phyloP scores from a whole-genome alignment of 2,329 filamentous ascomycete species.

The Pleoardoris graminearum region DNA sequence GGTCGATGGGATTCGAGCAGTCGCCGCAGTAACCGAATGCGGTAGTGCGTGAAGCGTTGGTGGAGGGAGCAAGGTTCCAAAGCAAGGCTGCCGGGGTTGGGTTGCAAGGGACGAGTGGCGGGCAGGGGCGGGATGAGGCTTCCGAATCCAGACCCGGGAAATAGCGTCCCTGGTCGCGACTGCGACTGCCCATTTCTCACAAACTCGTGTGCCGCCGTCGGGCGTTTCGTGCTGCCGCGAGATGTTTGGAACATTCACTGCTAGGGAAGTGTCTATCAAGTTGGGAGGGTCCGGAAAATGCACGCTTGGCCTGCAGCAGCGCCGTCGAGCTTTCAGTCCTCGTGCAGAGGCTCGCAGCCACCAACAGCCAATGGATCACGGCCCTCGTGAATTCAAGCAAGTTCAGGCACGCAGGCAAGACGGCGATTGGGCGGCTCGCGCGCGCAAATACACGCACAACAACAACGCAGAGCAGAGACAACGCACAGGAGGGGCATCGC shows the following conservation, averaged over 20 bases:
- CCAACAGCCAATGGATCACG: neutral
- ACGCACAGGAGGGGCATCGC: neutral
- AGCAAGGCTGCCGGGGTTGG: neutral
- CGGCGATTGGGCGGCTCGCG: slow-evolving; percentile 6
- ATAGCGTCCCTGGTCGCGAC: neutral
- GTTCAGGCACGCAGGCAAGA: neutral
- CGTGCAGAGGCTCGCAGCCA: slow-evolving; percentile 2
- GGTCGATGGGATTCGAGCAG: too few species aligned
- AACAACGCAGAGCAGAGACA: slow-evolving; percentile 1
- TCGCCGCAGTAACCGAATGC: neutral
- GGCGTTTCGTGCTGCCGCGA: neutral
- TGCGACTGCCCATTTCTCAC: neutral
- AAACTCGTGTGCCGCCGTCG: too few species aligned
- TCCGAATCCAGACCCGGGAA: neutral
- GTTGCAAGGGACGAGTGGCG: neutral
- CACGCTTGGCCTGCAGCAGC: slow-evolving; percentile 7
- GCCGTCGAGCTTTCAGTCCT: slow-evolving; percentile 1
- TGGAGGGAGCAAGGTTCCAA: neutral
- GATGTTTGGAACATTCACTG: neutral
- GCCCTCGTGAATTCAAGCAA: too few species aligned
- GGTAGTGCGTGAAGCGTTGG: slow-evolving; percentile 8
- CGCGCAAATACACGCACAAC: neutral
- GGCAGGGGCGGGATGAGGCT: slow-evolving; percentile 7
- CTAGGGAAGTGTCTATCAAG: neutral
- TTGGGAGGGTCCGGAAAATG: neutral